These are phyloP conservation scores for Nelumbo lutea DNA, from an alignment of 164 flowering plant species.

Conservation along the genomic window DNA sequence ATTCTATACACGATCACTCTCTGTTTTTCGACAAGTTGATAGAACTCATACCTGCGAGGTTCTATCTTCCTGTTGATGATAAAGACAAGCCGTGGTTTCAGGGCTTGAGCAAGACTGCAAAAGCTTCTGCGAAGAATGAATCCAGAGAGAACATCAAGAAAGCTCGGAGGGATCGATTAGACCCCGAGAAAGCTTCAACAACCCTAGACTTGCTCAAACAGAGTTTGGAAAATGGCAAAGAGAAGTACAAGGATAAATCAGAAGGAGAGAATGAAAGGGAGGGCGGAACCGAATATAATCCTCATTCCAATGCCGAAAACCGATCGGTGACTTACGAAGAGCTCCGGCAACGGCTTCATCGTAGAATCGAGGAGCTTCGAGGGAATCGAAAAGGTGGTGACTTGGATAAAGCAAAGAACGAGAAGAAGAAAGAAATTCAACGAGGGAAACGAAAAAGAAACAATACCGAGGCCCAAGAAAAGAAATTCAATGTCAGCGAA, in stretches of 20 bases:
- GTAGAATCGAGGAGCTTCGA: constrained; percentile 47
- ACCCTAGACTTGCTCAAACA: constrained; percentile 66
- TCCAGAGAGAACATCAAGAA: constrained; percentile 67
- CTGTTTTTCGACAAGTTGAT: constrained; percentile 62
- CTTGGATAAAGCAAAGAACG: constrained; percentile 15
- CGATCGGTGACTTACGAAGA: constrained; percentile 63
- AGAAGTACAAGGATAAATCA: too few relatives aligned
- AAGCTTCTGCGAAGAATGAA: constrained; percentile 56
- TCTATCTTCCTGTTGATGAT: constrained; percentile 52
- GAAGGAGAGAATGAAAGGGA: too few relatives aligned
- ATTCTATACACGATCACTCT: constrained; percentile 29
- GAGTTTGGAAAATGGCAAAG: constrained; percentile 37
- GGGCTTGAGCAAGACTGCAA: constrained; percentile 65
- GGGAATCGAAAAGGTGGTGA: constrained; percentile 29
- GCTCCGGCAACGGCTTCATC: constrained; percentile 43
- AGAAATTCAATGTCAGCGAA: constrained; percentile 9
- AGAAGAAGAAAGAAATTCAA: constrained; percentile 19
- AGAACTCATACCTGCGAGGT: constrained; percentile 62
- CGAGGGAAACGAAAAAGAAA: constrained; percentile 51
- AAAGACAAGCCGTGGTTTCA: constrained; percentile 64
- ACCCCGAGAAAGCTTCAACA: constrained; percentile 58
- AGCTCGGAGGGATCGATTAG: constrained; percentile 69
- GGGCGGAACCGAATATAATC: too few relatives aligned
- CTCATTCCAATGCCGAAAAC: constrained; percentile 26
- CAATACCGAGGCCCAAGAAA: constrained; percentile 19